These are phyloP conservation scores for Nigrospora osmanthi DNA, from an alignment of 2,329 filamentous ascomycete species.

Conservation along the genomic window DNA sequence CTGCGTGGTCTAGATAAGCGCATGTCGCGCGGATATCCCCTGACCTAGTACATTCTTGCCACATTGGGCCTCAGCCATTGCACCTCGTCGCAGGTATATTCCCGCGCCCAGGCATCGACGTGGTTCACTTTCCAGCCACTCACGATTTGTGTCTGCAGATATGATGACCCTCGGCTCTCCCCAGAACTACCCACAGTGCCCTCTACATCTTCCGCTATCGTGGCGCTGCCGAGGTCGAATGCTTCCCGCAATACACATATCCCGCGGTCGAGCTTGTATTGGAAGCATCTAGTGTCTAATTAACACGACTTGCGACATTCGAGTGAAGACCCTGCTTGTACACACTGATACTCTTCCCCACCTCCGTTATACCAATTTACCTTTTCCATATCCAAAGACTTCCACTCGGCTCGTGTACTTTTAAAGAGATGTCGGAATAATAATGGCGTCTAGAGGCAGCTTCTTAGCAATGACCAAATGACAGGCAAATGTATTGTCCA, in stretches of 20 bases:
- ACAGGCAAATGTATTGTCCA: too few species aligned
- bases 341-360: background rate
- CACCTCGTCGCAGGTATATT: too few species aligned
- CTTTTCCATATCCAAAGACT: background rate
- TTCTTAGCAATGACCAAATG: background rate
- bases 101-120: background rate
- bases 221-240: constrained; percentile 5
- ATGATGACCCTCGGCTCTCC: background rate
- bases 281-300: constrained; percentile 9
- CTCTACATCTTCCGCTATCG: background rate
- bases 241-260: constrained; percentile 11
- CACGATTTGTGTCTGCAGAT: background rate
- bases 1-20: too few species aligned
- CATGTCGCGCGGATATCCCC: too few species aligned
- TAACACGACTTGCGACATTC: constrained; percentile 11
- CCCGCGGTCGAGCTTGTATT: constrained; percentile 11
- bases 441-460: constrained; percentile 19
- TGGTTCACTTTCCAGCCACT: background rate
- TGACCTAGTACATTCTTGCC: too few species aligned
- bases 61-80: too few species aligned
- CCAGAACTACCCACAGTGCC: background rate
- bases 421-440: constrained; percentile 28
- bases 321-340: constrained; percentile 4
- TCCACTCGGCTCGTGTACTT: background rate
- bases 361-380: constrained; percentile 5